Evolutionary conservation across 2,329 filamentous ascomycete species (phyloP).

Genomic region (Hypoxylon sp.): DNA sequence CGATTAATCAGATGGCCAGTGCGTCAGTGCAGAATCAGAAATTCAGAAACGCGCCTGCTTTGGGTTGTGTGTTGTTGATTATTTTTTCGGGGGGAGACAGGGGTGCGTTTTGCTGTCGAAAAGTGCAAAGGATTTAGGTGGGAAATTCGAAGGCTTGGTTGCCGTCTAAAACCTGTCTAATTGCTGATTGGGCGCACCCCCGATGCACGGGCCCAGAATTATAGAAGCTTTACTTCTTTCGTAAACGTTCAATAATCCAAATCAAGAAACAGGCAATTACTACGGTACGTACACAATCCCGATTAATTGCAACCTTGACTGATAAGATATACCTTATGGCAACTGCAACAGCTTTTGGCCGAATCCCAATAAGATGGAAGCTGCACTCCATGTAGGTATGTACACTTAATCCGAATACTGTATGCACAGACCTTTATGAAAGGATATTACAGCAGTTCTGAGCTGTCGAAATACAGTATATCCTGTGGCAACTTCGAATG

Average conservation of each 20-base stretch:
- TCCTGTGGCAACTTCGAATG: neutral
- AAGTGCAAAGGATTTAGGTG: constrained; percentile 51
- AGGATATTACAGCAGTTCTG: neutral
- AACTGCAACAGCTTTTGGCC: neutral
- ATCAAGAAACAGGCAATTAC: constrained; percentile 27
- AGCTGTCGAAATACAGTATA: neutral
- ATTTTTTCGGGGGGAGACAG: constrained; percentile 52
- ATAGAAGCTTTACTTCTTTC: constrained; percentile 27
- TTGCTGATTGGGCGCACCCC: constrained; percentile 52
- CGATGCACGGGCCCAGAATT: constrained; percentile 8
- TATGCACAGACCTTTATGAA: neutral
- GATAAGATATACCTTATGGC: neutral
- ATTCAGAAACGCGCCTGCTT: constrained; percentile 38
- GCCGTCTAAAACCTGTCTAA: constrained; percentile 34
- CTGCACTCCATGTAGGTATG: neutral
- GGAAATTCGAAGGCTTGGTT: constrained; percentile 43
- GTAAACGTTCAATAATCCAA: constrained; percentile 19
- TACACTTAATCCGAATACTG: neutral
- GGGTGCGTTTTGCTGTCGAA: constrained; percentile 51
- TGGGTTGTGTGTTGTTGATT: constrained; percentile 42
- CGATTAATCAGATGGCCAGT: constrained; percentile 41
- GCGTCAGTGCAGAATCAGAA: constrained; percentile 34
- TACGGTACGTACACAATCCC: constrained; percentile 1
- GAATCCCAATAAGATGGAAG: neutral
- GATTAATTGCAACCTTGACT: constrained; percentile 1